Conservation (phyloP, 2,329 filamentous ascomycete genomes). For the Fusarium buxicola region DNA sequence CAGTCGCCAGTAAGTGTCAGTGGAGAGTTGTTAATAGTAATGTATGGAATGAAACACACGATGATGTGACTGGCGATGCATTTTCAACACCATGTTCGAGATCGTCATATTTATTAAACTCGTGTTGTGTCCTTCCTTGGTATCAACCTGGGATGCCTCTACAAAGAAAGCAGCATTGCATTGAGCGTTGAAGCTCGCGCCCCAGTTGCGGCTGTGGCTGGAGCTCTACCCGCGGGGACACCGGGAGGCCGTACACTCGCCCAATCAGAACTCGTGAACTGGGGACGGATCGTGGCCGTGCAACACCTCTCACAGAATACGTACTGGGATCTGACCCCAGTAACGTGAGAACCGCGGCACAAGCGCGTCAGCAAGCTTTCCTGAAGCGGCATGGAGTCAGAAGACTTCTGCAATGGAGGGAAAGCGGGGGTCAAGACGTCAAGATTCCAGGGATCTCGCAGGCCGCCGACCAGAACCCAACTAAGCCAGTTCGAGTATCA, state of each 20-base stretch:
- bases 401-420: constrained; percentile 16
- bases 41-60: constrained; percentile 1
- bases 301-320: no score
- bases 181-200: constrained; percentile 23
- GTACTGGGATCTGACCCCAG: no score
- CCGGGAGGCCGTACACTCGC: constrained; percentile 43
- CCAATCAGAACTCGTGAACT: constrained; percentile 31
- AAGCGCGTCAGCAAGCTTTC: constrained; percentile 36
- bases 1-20: neutral
- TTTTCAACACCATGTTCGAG: neutral
- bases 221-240: constrained; percentile 40
- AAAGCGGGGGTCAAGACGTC: constrained; percentile 11
- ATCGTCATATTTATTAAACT: constrained; percentile 29
- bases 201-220: constrained; percentile 40
- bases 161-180: constrained; percentile 4
- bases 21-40: constrained; percentile 5
- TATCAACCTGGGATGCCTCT: constrained; percentile 38
- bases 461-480: constrained; percentile 19
- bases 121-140: constrained; percentile 3
- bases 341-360: neutral
- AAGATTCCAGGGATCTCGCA: constrained; percentile 25
- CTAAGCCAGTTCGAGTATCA: constrained; percentile 29
- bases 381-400: constrained; percentile 35
- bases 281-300: constrained; percentile 37
- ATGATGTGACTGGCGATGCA: constrained; percentile 13